phyloP scores from a whole-genome alignment of 345 rosid genomes.

The Eucalyptus urophylla region DNA sequence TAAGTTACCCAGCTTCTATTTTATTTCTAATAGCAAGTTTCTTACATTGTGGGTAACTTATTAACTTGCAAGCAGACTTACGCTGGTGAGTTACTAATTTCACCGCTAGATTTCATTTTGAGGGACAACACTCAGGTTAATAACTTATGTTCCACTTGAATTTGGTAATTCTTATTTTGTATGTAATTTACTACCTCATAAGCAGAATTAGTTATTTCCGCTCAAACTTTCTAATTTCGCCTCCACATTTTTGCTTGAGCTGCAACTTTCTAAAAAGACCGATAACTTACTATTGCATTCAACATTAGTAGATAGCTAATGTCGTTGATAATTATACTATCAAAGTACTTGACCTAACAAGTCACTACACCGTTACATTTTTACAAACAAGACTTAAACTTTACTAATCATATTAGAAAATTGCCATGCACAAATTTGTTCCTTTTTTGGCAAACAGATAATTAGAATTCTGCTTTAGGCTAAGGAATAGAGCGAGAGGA shows the following conservation, averaged over 20 bases:
- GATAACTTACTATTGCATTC: neutral
- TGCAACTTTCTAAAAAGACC: no score
- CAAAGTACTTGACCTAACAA: neutral
- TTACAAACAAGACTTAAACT: neutral
- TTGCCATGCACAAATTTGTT: neutral
- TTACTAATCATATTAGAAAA: neutral
- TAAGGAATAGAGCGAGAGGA: neutral
- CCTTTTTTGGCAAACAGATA: neutral
- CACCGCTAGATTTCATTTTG: no score
- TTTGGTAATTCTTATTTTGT: no score
- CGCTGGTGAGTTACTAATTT: neutral
- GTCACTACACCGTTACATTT: neutral
- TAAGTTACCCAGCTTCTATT: neutral
- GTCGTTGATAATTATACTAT: neutral
- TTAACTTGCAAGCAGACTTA: neutral
- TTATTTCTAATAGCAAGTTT: neutral
- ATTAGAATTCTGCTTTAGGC: neutral
- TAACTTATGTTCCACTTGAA: no score
- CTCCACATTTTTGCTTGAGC: no score
- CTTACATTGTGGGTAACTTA: neutral
- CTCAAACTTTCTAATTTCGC: no score
- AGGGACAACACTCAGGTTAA: no score
- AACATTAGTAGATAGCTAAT: neutral
- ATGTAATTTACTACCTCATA: no score
- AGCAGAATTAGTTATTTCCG: no score